Conservation (phyloP, 1,284 basidiomycete genomes). For the Puccinia coronata region DNA sequence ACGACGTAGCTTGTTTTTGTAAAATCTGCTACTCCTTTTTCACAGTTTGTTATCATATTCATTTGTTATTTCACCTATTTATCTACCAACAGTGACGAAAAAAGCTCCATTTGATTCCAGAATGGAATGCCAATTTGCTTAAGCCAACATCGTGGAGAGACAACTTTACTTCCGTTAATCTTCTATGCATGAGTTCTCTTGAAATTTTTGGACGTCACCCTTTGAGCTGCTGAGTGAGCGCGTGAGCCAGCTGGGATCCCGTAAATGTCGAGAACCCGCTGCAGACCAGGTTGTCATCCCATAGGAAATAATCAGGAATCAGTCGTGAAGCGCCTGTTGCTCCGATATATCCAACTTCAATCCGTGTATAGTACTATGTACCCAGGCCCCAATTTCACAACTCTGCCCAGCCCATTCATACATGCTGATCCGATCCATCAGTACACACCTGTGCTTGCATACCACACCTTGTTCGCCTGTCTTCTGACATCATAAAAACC, state of each 20-base stretch:
- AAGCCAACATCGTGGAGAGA: background rate
- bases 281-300: too few species aligned
- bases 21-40: background rate
- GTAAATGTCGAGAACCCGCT: too few species aligned
- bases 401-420: background rate
- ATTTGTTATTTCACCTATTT: background rate
- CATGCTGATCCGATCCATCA: background rate
- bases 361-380: too few species aligned
- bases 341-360: background rate
- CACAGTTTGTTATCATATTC: background rate
- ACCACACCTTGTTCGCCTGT: background rate
- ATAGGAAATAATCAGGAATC: background rate
- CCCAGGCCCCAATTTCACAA: background rate
- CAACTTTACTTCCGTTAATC: background rate
- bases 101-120: background rate
- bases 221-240: background rate
- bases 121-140: background rate
- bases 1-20: conserved; percentile 3
- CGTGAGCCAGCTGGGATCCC: background rate
- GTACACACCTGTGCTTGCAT: background rate
- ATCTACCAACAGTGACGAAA: background rate
- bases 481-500: background rate
- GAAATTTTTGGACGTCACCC: background rate
- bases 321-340: background rate
- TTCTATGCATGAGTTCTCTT: background rate